Evolutionary conservation across 2,329 filamentous ascomycete species (phyloP).

Genomic region (Fonsecaea monophora): DNA sequence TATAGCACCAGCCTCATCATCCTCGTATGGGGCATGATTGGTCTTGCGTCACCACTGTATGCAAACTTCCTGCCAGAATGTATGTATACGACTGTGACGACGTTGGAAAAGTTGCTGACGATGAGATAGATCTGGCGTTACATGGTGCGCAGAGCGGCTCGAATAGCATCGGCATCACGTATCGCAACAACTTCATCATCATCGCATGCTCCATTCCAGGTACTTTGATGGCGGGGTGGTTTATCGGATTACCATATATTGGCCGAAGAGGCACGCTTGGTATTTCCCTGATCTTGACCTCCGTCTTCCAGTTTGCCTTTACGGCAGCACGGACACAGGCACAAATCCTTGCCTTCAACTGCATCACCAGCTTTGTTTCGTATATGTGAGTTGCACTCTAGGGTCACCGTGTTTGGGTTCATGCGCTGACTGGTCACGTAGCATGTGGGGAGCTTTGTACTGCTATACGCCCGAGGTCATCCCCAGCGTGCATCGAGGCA

Average conservation of each 20-base stretch:
- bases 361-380: conserved; percentile 72
- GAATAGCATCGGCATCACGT: conserved; percentile 72
- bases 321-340: conserved; percentile 68
- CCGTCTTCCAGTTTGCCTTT: conserved; percentile 76
- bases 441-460: conserved; percentile 67
- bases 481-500: conserved; percentile 72
- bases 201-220: conserved; percentile 72
- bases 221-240: conserved; percentile 70
- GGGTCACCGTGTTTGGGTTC: conserved; percentile 50
- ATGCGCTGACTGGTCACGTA: not conserved
- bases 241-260: conserved; percentile 65
- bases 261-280: conserved; percentile 76
- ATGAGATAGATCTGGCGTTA: conserved; percentile 47
- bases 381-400: conserved; percentile 54
- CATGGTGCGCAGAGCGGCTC: conserved; percentile 71
- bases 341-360: conserved; percentile 72
- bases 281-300: conserved; percentile 64
- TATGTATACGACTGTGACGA: not conserved
- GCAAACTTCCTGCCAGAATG: conserved; percentile 68
- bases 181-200: conserved; percentile 75
- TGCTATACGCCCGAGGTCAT: conserved; percentile 75
- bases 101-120: not conserved
- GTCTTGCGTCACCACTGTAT: conserved; percentile 75
- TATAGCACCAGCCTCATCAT: conserved; percentile 63
- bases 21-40: conserved; percentile 74